A percentile compares a stretch with the other conserved stretches of the same genome.
Evolutionary conservation across 495 filamentous ascomycete species (phyloP).

Genomic region (Penicillium robsamsonii): DNA sequence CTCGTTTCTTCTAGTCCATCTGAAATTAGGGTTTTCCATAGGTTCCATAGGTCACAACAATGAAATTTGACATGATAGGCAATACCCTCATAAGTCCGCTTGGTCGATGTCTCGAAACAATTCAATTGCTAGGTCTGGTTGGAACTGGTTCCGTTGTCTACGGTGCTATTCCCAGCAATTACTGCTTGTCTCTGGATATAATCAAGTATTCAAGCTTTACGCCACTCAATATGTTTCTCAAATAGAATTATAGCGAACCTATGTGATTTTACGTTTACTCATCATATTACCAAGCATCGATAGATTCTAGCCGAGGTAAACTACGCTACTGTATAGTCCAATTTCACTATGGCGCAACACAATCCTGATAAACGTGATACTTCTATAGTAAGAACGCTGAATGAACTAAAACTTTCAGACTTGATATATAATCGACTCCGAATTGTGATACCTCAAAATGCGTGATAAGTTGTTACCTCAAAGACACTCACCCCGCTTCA

Average conservation of each 20-base stretch:
- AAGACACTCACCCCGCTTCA: constrained; percentile 5
- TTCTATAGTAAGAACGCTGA: not conserved
- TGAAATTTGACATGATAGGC: not conserved
- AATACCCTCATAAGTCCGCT: not conserved
- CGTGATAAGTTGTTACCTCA: not conserved
- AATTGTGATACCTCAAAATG: not conserved
- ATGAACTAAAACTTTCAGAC: not conserved
- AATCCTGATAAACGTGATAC: not conserved
- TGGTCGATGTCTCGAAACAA: not conserved
- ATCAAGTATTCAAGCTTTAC: not conserved
- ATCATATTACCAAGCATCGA: not conserved
- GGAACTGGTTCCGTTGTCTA: not conserved
- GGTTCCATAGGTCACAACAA: no score
- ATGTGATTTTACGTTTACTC: not conserved
- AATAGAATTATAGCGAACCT: not conserved
- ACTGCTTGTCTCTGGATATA: not conserved
- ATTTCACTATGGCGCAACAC: not conserved
- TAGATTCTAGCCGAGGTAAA: constrained; percentile 3
- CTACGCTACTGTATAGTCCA: not conserved
- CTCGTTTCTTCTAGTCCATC: no score
- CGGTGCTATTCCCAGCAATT: not conserved
- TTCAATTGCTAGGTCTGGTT: not conserved
- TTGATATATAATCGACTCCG: not conserved
- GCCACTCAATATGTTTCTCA: not conserved
- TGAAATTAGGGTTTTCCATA: no score